phyloP scores from a whole-genome alignment of 306 rosid genomes.

The cucumber (Cucumis sativus) region Cucumber_9930_V3 NC_026661.2:12716001-12716500 shows the following conservation, averaged over 20 bases:
- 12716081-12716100: too few relatives aligned
- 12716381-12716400: conserved; percentile 71
- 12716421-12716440: conserved; percentile 57
- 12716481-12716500: background rate
- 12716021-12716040: too few relatives aligned
- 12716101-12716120: too few relatives aligned
- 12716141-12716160: too few relatives aligned
- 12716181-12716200: background rate
- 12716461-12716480: background rate
- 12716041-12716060: too few relatives aligned
- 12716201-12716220: background rate
- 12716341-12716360: conserved; percentile 60
- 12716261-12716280: background rate
- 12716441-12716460: conserved; percentile 21
- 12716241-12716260: background rate
- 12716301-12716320: conserved; percentile 43
- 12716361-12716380: conserved; percentile 85
- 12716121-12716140: too few relatives aligned
- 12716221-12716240: background rate
- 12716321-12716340: conserved; percentile 74
- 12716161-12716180: background rate
- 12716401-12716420: conserved; percentile 49
- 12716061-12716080: too few relatives aligned
- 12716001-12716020: too few relatives aligned
- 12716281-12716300: background rate